These are phyloP conservation scores for Colletotrichum sp. DNA, from an alignment of 2,329 filamentous ascomycete species.

Conservation along the genomic window DNA sequence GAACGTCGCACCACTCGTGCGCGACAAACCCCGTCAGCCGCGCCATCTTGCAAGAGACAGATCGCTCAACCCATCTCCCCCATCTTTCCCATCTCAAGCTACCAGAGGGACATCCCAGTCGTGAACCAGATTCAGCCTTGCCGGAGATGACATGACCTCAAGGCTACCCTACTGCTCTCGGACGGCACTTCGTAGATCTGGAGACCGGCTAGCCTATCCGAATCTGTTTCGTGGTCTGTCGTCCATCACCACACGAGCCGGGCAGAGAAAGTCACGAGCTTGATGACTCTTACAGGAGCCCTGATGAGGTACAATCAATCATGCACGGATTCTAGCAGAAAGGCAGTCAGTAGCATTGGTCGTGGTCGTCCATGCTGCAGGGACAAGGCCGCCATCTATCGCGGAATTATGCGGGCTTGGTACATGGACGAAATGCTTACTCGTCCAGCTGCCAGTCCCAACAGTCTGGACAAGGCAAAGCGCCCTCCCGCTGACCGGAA, in stretches of 20 bases:
- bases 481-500: not conserved
- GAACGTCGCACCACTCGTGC: conserved; percentile 3
- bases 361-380: not conserved
- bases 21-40: not conserved
- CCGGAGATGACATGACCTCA: not conserved
- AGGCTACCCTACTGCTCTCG: not conserved
- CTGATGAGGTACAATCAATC: not conserved
- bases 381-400: not conserved
- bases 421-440: not conserved
- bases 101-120: conserved; percentile 1
- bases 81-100: not conserved
- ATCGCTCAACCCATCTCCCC: conserved; percentile 2
- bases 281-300: not conserved
- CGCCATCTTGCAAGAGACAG: conserved; percentile 1
- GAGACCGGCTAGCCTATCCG: not conserved
- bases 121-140: conserved; percentile 7
- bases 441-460: not conserved
- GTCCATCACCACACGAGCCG: not conserved
- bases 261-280: not conserved
- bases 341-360: not conserved
- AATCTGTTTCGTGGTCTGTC: not conserved
- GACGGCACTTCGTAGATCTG: not conserved
- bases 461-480: not conserved
- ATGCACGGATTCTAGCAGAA: not conserved
- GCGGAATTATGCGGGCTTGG: not conserved